Percentiles rank a stretch among this genome's conserved stretches.
These are phyloP conservation scores for Rhizopus delemar DNA, from an alignment of 371 early-diverging fungal species.

Conservation along the genomic window DNA sequence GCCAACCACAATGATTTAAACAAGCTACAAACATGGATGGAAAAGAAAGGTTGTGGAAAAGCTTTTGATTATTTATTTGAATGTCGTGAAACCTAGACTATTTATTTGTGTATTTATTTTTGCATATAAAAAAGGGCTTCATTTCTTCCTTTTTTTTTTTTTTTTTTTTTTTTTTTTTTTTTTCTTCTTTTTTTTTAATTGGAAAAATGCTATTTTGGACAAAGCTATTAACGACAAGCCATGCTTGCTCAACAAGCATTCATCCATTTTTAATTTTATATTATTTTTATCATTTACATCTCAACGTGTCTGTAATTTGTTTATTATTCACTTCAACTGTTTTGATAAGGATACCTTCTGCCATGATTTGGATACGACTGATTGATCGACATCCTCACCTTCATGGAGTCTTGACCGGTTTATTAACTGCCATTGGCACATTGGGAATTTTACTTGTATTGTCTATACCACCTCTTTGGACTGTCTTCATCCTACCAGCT, in stretches of 20 bases:
- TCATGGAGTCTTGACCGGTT: conserved; percentile 42
- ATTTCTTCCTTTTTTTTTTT: conserved; percentile 7
- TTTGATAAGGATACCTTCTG: conserved; percentile 23
- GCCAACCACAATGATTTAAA: conserved; percentile 39
- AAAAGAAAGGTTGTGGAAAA: conserved; percentile 35
- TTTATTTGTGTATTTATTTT: not conserved
- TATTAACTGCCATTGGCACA: conserved; percentile 40
- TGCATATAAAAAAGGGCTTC: not conserved
- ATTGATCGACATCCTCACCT: conserved; percentile 35
- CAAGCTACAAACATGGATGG: conserved; percentile 40
- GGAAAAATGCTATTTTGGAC: conserved; percentile 35
- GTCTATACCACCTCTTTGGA: conserved; percentile 38
- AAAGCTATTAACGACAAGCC: conserved; percentile 41
- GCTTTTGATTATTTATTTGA: conserved; percentile 47
- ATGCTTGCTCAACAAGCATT: conserved; percentile 40
- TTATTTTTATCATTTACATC: conserved; percentile 34
- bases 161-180: conserved; percentile 10
- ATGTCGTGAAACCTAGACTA: not conserved
- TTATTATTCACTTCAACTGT: conserved; percentile 22
- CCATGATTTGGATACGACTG: conserved; percentile 32
- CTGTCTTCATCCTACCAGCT: conserved; percentile 25
- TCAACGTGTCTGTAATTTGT: conserved; percentile 26
- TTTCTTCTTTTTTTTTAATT: conserved; percentile 2
- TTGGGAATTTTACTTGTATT: conserved; percentile 34
- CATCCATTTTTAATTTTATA: conserved; percentile 40